Percentiles rank a stretch among this genome's conserved stretches.
Evolutionary conservation across 148 eudicot species (phyloP).

Genomic region (Fallopia convolvulus): DNA sequence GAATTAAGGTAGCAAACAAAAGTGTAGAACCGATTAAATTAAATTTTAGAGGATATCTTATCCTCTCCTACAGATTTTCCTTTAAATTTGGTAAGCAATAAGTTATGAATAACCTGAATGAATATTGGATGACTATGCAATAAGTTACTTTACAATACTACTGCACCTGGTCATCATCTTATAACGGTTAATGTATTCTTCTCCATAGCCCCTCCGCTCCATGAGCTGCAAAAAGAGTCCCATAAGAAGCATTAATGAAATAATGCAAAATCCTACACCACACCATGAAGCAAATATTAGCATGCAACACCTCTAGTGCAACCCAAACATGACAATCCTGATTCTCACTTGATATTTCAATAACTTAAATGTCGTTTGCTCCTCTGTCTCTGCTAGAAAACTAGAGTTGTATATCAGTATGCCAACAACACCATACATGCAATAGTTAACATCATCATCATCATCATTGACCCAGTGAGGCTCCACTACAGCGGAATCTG

Average conservation of each 20-base stretch:
- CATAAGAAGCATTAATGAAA: conserved; percentile 16
- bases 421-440: not conserved
- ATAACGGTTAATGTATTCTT: conserved; percentile 91
- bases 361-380: not conserved
- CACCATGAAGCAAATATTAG: not conserved
- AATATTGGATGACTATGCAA: not conserved
- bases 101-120: not conserved
- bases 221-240: conserved; percentile 67
- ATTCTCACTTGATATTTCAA: not conserved
- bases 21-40: not conserved
- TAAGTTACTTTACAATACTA: conserved; percentile 1
- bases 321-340: not conserved
- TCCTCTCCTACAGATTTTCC: not conserved
- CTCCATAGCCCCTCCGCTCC: conserved; percentile 93
- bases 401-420: not conserved
- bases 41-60: not conserved
- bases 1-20: not conserved
- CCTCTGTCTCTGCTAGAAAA: not conserved
- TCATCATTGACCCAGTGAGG: too few species aligned
- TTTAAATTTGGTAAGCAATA: not conserved
- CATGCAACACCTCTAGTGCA: not conserved
- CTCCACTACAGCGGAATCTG: too few species aligned
- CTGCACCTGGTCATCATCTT: conserved; percentile 94
- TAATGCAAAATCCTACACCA: not conserved
- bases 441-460: too few species aligned